Evolutionary conservation across 352 stramenopile genomes (phyloP), one percentile per base, ranked within the genome.

Genomic region (Pseudoperonospora humuli): DNA sequence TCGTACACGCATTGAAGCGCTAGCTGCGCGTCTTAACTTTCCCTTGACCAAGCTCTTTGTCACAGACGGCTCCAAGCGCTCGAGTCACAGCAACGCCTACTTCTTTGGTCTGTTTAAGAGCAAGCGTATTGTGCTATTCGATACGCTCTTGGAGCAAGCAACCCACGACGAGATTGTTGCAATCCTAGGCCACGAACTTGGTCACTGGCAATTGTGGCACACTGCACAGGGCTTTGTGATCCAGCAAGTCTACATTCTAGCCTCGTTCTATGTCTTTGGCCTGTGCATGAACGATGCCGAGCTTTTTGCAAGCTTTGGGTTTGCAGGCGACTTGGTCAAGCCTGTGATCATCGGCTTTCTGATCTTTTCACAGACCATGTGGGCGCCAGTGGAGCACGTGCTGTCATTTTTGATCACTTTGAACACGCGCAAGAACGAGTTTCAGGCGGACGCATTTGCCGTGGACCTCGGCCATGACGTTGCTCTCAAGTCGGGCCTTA

Each of bases 1-100:
- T 33, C 95, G 96, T 34, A 77, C 61, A 10, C 70, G 70, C 20
- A 98, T 98, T 56, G 95, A 97, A 50, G 72, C 74, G 18, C 62
- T 98, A 19, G 95, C 96, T 4, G 71, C 73, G 24, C 62, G 56
- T 18, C 82, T 98, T 19, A 43, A 80, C 7, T 99, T 98, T 58
- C 96, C 96, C 24, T 70, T 99, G 36, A 97, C 93, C 10, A 97
- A 98, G 59, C 75, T 99, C 25, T 99, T 98, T 61, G 87, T 97
- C 6, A 96, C 96, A 62, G 96, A 99, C 69, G 96, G 95, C 26
- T 98, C 90, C 15, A 98, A 97, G 71, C 82, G 96, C 23, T 97
- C 84, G 8, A 89, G 73, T 50, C 91, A 98, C 69, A 90, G 73
- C 44, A 94, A 93, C 42, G 82, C 80, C 18, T 94, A 93, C 52